Evolutionary conservation across 371 early-diverging fungal species (phyloP).

Genomic region (Saksenaea vasiformis): DNA sequence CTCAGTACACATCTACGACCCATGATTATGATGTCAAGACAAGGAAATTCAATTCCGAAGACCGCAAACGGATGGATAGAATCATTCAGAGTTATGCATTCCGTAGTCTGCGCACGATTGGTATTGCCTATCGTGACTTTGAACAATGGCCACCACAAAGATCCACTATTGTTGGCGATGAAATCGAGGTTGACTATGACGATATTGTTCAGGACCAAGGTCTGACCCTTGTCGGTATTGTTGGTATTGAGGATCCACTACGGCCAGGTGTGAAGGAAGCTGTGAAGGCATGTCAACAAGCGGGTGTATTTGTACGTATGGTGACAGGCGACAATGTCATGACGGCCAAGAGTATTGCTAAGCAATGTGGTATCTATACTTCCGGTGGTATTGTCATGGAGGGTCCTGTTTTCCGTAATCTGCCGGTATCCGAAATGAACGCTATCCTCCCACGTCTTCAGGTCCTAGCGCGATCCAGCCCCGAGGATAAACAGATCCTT

Average conservation of each 20-base stretch:
- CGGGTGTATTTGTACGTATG: constrained; percentile 83
- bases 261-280: constrained; percentile 71
- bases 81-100: constrained; percentile 62
- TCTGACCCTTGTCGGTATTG: constrained; percentile 56
- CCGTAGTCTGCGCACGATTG: constrained; percentile 69
- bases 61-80: constrained; percentile 46
- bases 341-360: constrained; percentile 72
- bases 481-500: constrained; percentile 71
- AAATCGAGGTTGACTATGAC: constrained; percentile 35
- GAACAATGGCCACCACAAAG: constrained; percentile 53
- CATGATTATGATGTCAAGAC: constrained; percentile 50
- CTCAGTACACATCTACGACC: constrained; percentile 19
- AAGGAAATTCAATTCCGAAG: constrained; percentile 47
- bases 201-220: constrained; percentile 45
- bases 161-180: constrained; percentile 18
- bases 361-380: constrained; percentile 66
- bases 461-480: constrained; percentile 74
- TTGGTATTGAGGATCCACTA: constrained; percentile 79
- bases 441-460: constrained; percentile 64
- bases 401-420: constrained; percentile 65
- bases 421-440: constrained; percentile 61
- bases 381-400: constrained; percentile 66
- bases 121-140: constrained; percentile 72
- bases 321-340: constrained; percentile 79
- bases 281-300: constrained; percentile 62